Evolutionary conservation across 805 yeast species (phyloP).

Genomic region (Candida koratica): DNA sequence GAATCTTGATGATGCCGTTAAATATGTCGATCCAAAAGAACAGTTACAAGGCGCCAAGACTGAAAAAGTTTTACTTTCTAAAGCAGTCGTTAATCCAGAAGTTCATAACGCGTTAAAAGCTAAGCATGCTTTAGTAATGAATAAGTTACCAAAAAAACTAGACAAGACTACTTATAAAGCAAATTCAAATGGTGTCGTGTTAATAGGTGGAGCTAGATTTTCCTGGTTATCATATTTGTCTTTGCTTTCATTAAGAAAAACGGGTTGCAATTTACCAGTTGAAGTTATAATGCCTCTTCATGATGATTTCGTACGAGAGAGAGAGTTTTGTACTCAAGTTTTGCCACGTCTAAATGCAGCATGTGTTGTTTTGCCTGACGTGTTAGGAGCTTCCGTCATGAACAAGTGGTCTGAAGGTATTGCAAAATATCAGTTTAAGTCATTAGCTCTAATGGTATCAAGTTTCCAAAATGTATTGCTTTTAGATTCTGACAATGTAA

Average conservation of each 20-base stretch:
- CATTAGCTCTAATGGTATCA: conserved; percentile 44
- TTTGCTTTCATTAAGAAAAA: conserved; percentile 28
- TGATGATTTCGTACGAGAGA: conserved; percentile 29
- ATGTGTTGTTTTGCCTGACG: conserved; percentile 53
- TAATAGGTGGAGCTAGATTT: conserved; percentile 34
- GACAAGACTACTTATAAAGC: conserved; percentile 19
- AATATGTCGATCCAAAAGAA: conserved; percentile 19
- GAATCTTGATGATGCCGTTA: conserved; percentile 18
- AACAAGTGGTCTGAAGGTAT: conserved; percentile 35
- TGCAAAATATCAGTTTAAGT: conserved; percentile 65
- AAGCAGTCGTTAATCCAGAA: conserved; percentile 23
- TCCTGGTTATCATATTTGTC: conserved; percentile 36
- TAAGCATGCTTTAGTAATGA: conserved; percentile 21
- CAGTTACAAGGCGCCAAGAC: conserved; percentile 19
- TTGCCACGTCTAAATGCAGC: conserved; percentile 60
- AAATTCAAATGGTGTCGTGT: conserved; percentile 28
- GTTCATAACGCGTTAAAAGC: conserved; percentile 20
- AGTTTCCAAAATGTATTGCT: conserved; percentile 32
- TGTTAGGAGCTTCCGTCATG: conserved; percentile 52
- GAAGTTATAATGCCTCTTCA: conserved; percentile 36
- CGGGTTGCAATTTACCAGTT: conserved; percentile 38
- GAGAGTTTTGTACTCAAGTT: conserved; percentile 50
- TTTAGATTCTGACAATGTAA: conserved; percentile 34
- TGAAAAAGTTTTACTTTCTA: conserved; percentile 23
- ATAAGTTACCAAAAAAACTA: conserved; percentile 22